These are phyloP conservation scores for Solanum bulbocastanum DNA, from an alignment of 257 asterid species.

Conservation along the genomic window DNA sequence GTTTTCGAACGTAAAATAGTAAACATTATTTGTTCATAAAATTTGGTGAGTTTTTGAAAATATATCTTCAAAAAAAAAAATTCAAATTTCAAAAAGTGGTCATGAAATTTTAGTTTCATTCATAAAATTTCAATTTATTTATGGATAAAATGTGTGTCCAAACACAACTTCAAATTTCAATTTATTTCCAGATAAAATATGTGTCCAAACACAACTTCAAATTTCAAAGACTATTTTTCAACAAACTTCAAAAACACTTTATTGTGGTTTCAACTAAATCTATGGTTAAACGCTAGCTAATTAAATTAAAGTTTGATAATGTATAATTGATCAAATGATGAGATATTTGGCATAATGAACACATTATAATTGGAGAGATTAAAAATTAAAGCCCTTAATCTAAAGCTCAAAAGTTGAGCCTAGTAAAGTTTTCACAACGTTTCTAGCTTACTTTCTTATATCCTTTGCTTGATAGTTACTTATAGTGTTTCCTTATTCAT, in stretches of 20 bases:
- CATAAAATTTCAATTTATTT: not conserved
- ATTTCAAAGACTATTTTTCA: not conserved
- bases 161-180: not conserved
- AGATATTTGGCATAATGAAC: not conserved
- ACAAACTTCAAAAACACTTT: not conserved
- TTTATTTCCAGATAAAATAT: not conserved
- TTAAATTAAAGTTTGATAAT: not conserved
- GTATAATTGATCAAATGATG: not conserved
- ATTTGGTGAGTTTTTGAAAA: not conserved
- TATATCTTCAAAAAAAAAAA: not conserved
- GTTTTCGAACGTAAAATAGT: too few species aligned
- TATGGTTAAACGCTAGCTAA: not conserved
- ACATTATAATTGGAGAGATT: not conserved
- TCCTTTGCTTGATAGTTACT: not conserved
- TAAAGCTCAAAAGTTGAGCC: not conserved
- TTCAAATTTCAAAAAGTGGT: not conserved
- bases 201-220: not conserved
- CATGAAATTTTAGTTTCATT: not conserved
- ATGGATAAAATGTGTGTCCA: not conserved
- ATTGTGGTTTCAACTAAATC: not conserved
- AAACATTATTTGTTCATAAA: not conserved
- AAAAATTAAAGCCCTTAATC: not conserved
- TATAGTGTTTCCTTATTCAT: not conserved
- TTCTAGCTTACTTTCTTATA: not conserved
- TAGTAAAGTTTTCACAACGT: not conserved